These are phyloP conservation scores for Stygiomarasmius scandens DNA, from an alignment of 1,284 basidiomycete species.

Conservation along the genomic window DNA sequence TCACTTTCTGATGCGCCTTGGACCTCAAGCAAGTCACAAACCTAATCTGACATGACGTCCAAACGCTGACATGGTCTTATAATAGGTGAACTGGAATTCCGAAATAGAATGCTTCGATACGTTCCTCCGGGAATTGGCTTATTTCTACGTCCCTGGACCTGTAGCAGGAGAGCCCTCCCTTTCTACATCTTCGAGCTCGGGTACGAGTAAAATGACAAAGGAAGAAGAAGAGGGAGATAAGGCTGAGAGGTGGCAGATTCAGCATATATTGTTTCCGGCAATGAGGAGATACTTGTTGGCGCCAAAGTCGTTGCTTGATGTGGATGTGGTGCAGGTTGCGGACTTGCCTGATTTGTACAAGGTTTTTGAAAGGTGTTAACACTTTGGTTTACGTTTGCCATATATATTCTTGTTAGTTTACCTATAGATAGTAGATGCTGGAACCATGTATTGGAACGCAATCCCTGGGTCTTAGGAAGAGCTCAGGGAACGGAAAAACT, in stretches of 20 bases:
- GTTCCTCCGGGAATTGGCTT: conserved; percentile 88
- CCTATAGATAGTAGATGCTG: too few relatives aligned
- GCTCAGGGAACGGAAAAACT: too few relatives aligned
- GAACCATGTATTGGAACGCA: too few relatives aligned
- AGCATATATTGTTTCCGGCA: conserved; percentile 86
- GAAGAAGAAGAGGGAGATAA: conserved; percentile 45
- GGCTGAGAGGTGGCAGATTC: conserved; percentile 79
- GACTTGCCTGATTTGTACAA: conserved; percentile 87
- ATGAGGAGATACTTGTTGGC: conserved; percentile 76
- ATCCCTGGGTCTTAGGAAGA: too few relatives aligned
- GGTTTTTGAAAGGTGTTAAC: conserved; percentile 85
- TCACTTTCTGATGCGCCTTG: conserved; percentile 82
- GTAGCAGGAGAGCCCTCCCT: conserved; percentile 26
- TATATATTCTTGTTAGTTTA: too few relatives aligned
- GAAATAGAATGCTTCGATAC: conserved; percentile 87
- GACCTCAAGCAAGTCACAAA: conserved; percentile 65
- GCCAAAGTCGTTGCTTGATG: conserved; percentile 69
- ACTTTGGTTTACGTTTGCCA: too few relatives aligned
- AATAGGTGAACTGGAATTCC: conserved; percentile 83
- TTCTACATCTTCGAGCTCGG: neutral
- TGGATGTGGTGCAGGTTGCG: conserved; percentile 84
- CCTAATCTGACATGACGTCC: neutral
- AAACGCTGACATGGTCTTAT: neutral
- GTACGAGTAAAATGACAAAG: conserved; percentile 16
- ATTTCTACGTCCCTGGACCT: conserved; percentile 81